Base-by-base conservation (phyloP, 2,329 filamentous ascomycete genomes). In the Acarospora socialis region DNA sequence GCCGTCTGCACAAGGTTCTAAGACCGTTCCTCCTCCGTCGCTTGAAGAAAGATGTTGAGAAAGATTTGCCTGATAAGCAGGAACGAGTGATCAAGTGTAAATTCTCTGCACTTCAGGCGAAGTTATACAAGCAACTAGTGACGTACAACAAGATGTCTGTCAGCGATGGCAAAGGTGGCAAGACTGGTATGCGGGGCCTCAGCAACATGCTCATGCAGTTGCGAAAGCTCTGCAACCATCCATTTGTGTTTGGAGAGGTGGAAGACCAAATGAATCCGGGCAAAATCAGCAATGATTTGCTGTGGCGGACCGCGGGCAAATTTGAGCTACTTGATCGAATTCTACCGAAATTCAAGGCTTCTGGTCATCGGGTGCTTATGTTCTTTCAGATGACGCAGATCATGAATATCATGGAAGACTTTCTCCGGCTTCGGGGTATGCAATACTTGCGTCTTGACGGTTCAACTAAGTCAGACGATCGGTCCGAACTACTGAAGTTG, bases 311-410 rank as follows among this genome's bases (percentile, higher is more conserved):
- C 2, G 75, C 87, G 18, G 92, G 90, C 51, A 98, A 98, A 59
- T 98, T 98, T 48, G 90, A 98, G 61, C 67, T 98, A 18, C 67
- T 98, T 16, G 90, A 98, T 54, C 72, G 90, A 31, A 68, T 98
- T 39, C 57, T 98, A 41, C 90, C 90, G 28, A 98, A 98, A 59
- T 95, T 98, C 57, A 73, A 81, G 46, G 76, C 70, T 3, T 86
- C 82, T 1, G 83, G 83, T 10, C 90, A 98, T 71, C 80, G 90
- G 57, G 84, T 95, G 17, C 67, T 98, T 54, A 95, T 98, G 81
- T 98, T 98, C 70, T 98, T 98, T 68, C 90, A 98, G 56, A 98
- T 98, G 90, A 98, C 90, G 3, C 86, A 92, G 40, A 98, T 98
- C 53, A 98, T 98, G 90, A 93, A 98, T 59, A 98, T 98, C 50